Conservation (phyloP, 2,329 filamentous ascomycete species). For the Stemphylium beticola region DNA sequence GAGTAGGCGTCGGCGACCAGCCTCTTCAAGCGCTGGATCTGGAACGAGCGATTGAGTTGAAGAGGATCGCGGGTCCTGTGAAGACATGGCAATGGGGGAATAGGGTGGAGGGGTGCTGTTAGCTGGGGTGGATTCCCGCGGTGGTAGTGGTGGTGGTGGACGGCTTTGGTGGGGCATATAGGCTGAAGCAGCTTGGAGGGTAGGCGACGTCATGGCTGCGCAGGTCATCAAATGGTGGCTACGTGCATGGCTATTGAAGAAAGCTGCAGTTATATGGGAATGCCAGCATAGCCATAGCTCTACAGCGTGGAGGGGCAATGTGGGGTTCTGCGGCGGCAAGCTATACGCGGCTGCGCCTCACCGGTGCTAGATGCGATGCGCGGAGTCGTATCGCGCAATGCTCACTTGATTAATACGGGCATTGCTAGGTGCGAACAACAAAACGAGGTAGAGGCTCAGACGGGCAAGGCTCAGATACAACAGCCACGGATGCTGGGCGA, state of each 20-base stretch:
- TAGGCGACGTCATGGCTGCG: conserved; percentile 29
- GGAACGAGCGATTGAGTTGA: conserved; percentile 56
- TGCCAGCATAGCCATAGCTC: not conserved
- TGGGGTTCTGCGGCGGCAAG: not conserved
- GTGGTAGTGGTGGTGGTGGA: conserved; percentile 41
- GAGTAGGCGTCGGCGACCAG: conserved; percentile 65
- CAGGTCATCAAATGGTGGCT: conserved; percentile 4
- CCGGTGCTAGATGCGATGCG: not conserved
- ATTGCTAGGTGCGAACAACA: too few relatives aligned
- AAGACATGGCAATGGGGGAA: conserved; percentile 36
- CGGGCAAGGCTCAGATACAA: not conserved
- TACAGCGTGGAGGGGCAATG: not conserved
- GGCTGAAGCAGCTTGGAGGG: conserved; percentile 8
- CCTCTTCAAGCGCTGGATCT: conserved; percentile 35
- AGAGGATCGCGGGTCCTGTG: conserved; percentile 52
- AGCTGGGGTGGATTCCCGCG: conserved; percentile 23
- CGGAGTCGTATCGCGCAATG: not conserved
- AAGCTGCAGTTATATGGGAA: not conserved
- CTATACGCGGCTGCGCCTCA: not conserved
- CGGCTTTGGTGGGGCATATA: conserved; percentile 13
- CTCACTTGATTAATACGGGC: too few relatives aligned
- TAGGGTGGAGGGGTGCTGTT: conserved; percentile 22
- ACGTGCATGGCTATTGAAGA: conserved; percentile 2
- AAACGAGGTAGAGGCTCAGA: not conserved
- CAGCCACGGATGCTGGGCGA: too few relatives aligned